Evolutionary conservation across 306 rosid genomes (phyloP), one percentile per base, ranked within the genome.

Genomic region (Cucurbita ficifolia): DNA sequence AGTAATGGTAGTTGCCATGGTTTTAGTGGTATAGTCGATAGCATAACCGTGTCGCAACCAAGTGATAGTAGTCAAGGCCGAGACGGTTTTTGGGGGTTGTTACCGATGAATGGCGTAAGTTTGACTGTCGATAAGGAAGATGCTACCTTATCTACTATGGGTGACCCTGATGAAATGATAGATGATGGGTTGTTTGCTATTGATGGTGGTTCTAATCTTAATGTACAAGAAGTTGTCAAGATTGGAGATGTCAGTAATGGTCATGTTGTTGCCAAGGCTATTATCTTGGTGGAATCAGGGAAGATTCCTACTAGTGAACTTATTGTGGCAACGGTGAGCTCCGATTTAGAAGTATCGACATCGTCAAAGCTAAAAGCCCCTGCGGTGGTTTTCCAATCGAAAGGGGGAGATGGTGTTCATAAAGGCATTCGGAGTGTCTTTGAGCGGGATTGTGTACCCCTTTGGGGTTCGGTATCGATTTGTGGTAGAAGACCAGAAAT

Each of bases 401-500:
- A 79, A 1, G 72, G 73, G 63, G 84, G 62, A 60, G 75, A 72
- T 62, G 62, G 11, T 48, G 79, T 77, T 46, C 22, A 67, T 77
- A 72, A 67, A 70, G 60, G 54, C 51, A 10, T 60, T 55, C 78
- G 84, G 42, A 84, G 80, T 74, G 83, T 84, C 18, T 86, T 84
- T 50, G 84, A 86, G 73, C 81, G 65, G 22, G 84, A 86, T 24
- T 84, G 86, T 76, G 33, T 84, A n/a, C 90, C 90, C 42, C 88
- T 86, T 40, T 86, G 90, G 88, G 90, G 90, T 53, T 86, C 84
- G 4, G 80, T 84, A 19, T 86, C 90, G 49, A 74, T 84, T 52
- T 58, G 84, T 74, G 90, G 90, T 76, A 78, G 86, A 76, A 78
- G 86, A 60, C 84, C 83, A 0, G 90, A 86, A 72, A 86, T 86